Evolutionary conservation across 2,329 filamentous ascomycete genomes (phyloP), one percentile per base, ranked within the genome.

Genomic region (Rhynchosporium agropyri): DNA sequence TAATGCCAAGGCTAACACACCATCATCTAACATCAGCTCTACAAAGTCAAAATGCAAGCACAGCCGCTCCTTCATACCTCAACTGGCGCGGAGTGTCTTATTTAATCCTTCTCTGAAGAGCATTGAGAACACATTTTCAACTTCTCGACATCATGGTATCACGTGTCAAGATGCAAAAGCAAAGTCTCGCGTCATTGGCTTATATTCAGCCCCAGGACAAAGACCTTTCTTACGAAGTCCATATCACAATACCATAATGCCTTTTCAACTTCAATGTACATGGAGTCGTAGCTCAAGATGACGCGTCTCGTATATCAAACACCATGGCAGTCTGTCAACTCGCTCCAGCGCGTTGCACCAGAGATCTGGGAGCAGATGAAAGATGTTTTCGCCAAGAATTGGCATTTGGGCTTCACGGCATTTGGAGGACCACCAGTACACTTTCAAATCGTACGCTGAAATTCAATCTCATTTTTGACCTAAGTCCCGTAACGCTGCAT

Each of bases 351-450:
- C 51, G 20, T 28, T 40, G 51, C 51, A 26, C 51, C 51, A 20
- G 51, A 54, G 20, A 54, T 29, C 36, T 54, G 51, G 51, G 20
- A 42, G 33, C 51, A 54, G 36, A 20, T 42, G 7, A 54, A 54
- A 26, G 54, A 57, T 38, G 42, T 46, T 12, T 57, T 57, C 40
- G 40, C 43, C n/a, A 71, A 3, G 70, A 78, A 36, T 81, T 89
- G 85, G 84, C 77, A 88, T 73, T 74, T 89, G 6, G 87, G 87
- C 0, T 82, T 89, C 66, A 89, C 85, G 0, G 76, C 84, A 0
- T 89, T 89, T 71, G 87, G 87, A 0, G 87, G 88, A 0, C 88
- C 88, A 2, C 83, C 87, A 0, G 87, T 90, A 5, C 88, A 90
- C 74, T 90, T 90, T 69, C 83, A 86, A 69, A 89, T 89, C 61